Evolutionary conservation across 768 basidiomycete genomes (phyloP), one percentile per base, ranked within the genome.

Genomic region (Austroboletus festivus): DNA sequence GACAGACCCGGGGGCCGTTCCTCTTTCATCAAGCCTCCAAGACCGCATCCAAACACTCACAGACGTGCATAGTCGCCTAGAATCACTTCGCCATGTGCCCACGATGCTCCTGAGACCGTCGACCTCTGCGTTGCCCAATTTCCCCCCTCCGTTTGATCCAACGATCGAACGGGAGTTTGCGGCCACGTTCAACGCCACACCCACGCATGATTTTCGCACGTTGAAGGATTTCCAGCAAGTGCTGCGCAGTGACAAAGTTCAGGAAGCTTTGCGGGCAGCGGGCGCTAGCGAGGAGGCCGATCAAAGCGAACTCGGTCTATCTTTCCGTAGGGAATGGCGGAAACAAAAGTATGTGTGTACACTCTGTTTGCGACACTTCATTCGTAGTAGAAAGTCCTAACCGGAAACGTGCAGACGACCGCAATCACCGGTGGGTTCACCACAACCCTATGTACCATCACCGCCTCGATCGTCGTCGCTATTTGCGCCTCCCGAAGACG

Each of bases 201-300:
- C 65, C 7, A n/a, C 45, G 7, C 65, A 69, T 6, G 72, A 80
- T 41, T 78, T 82, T 44, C 65, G 73, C 48, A 69, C 74, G 31
- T 47, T 83, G 26, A 73, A 68, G 41, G 72, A 71, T 9, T 71
- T 85, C 42, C 64, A 67, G n/a, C 77, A 78, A 5, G 58, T 66
- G 22, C 53, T 83, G 4, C 64, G 72, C 21, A 77, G 79, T 5
- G 77, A 77, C 40, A 67, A 69, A 6, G 72, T 81, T 6, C 86
- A 89, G 62, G 70, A 76, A 0, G 85, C 84, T 3, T 66, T 89
- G 45, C 65, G 62, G 31, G 68, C 71, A 5, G 85, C 85, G 19
- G 68, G 67, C 39, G 74, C 76, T 20, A 85, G 85, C 49, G 76
- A 82, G 58, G 63, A 69, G 24, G 61, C 63, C 23, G 85, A 87